A percentile compares a stretch with the other conserved stretches of the same genome.
Evolutionary conservation across 768 basidiomycete genomes (phyloP).

Genomic region (Mycena leptocephala): DNA sequence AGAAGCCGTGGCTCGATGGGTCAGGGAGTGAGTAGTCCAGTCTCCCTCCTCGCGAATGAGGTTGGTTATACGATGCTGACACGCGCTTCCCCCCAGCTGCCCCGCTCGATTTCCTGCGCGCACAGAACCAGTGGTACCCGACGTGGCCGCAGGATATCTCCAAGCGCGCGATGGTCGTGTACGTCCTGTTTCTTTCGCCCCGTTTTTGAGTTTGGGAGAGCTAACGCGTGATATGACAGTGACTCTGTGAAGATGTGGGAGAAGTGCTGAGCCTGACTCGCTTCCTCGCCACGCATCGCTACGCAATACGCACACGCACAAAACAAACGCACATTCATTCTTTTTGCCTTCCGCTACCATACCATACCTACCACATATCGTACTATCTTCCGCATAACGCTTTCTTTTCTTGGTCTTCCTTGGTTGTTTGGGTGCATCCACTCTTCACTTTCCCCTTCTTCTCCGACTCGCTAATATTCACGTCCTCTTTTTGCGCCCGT

Average conservation of each 20-base stretch:
- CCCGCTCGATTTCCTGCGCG: conserved; percentile 77
- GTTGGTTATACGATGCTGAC: no score
- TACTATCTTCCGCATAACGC: no score
- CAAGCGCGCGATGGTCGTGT: conserved; percentile 82
- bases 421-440: no score
- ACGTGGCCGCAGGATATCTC: conserved; percentile 81
- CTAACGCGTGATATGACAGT: conserved; percentile 48
- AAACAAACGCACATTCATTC: no score
- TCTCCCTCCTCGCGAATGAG: no score
- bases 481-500: no score
- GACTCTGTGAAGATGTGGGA: conserved; percentile 90
- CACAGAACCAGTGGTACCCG: conserved; percentile 76
- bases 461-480: no score
- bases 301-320: neutral
- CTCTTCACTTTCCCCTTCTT: no score
- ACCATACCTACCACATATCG: no score
- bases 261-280: conserved; percentile 59
- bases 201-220: neutral
- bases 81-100: no score
- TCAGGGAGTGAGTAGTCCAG: conserved; percentile 61
- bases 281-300: neutral
- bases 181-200: conserved; percentile 43
- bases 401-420: no score
- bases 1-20: conserved; percentile 89
- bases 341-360: neutral